Percentiles rank a stretch among this genome's conserved stretches.
Evolutionary conservation across 257 asterid genomes (phyloP).

Genomic region (Galeopsis tetrahit): DNA sequence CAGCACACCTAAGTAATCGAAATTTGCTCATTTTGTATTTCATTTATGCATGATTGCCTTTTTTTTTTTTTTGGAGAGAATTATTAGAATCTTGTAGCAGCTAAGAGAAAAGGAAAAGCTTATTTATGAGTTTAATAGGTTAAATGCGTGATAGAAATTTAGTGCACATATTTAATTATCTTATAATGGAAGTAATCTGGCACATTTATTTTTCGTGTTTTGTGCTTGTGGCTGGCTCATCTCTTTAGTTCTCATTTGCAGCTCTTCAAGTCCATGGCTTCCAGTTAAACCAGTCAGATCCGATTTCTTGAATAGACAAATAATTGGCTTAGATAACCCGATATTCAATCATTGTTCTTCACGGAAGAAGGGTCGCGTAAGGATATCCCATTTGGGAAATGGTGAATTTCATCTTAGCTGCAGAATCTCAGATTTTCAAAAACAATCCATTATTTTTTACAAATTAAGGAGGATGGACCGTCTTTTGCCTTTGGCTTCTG

Average conservation of each 20-base stretch:
- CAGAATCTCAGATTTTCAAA: constrained; percentile 42
- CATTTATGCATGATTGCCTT: neutral
- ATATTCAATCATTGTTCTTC: constrained; percentile 43
- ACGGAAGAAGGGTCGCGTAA: constrained; percentile 55
- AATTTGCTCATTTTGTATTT: constrained; percentile 12
- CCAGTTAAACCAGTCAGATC: constrained; percentile 56
- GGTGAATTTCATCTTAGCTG: constrained; percentile 42
- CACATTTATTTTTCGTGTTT: neutral
- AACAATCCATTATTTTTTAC: constrained; percentile 42
- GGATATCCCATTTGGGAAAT: constrained; percentile 46
- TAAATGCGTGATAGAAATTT: neutral
- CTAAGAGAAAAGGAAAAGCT: constrained; percentile 9
- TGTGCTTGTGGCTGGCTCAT: constrained; percentile 39
- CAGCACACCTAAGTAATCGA: neutral
- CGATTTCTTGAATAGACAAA: constrained; percentile 44
- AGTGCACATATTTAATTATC: neutral
- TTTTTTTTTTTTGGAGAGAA: neutral
- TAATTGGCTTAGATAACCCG: constrained; percentile 46
- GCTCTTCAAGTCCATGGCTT: constrained; percentile 61
- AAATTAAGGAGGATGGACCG: constrained; percentile 53
- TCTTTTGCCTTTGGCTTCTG: constrained; percentile 70
- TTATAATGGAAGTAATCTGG: constrained; percentile 18
- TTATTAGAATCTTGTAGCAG: neutral
- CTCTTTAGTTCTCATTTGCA: constrained; percentile 50
- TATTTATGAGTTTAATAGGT: constrained; percentile 1